Evolutionary conservation across 257 asterid genomes (phyloP), one percentile per base, ranked within the genome.

Genomic region (Ligustrum vulgare): DNA sequence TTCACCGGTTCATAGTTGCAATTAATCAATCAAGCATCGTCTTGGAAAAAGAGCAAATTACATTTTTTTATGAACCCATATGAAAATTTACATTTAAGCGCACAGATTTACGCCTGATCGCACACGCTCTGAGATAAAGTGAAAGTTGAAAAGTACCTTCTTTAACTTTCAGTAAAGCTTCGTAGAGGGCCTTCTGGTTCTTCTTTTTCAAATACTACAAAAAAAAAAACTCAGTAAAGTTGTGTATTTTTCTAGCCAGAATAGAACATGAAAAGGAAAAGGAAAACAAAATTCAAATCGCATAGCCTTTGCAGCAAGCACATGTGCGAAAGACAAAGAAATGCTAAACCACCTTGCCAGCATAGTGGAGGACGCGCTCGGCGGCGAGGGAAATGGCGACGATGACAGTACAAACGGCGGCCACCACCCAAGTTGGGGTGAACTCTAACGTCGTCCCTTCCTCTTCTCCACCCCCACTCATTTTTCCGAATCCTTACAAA

Each of bases 371-470:
- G 47, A 77, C n/a, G 15, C 86, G 84, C 20, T 82, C 88, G 70
- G 69, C 78, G n/a, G 78, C 73, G 23, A 84, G 79, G 5, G 88
- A 84, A 37, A 84, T 58, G 39, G 71, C 60, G 56, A 84, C 83
- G 76, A 84, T 84, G 68, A 84, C 77, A 9, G 83, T 63, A 51
- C 88, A 84, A 28, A 84, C 86, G 73, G 73, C 84, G 56, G 86
- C 84, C 31, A 84, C 88, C 66, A 84, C 86, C 98, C 98, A 92
- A 72, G 97, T 92, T 35, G 98, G 98, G 41, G 98, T 89, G 81
- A 49, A 91, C 87, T 91, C 97, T 82, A 92, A 79, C 70, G 89
- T 39, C 34, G 65, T 39, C n/a, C 86, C 94, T 83, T 71, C 95
- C 67, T 22, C 86, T 72, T 69, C 95, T 67, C 88, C 96, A 47